Evolutionary conservation across 805 yeast species (phyloP).

Genomic region (Helenozyma baotianmanensis): DNA sequence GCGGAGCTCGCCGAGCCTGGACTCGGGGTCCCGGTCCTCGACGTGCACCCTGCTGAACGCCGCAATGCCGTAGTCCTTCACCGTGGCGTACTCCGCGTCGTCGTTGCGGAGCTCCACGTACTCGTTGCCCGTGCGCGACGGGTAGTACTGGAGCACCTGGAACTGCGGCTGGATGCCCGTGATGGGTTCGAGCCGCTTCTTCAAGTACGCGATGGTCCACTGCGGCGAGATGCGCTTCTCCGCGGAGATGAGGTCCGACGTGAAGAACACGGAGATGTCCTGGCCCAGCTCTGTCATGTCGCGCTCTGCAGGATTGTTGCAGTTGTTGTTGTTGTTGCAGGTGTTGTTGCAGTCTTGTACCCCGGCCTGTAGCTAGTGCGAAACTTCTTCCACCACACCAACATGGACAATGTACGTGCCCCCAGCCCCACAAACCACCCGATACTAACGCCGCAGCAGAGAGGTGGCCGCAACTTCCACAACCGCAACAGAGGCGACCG

Average conservation of each 20-base stretch:
- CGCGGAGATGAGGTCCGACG: conserved; percentile 64
- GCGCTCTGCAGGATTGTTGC: background rate
- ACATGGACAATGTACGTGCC: conserved; percentile 16
- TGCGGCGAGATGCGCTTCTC: conserved; percentile 60
- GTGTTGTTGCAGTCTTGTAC: background rate
- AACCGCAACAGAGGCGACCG: conserved; percentile 6
- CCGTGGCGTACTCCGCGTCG: conserved; percentile 13
- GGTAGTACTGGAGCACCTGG: conserved; percentile 50
- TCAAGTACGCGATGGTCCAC: conserved; percentile 56
- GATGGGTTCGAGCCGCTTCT: conserved; percentile 54
- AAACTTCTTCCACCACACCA: background rate
- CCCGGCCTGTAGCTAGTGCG: conserved; percentile 1
- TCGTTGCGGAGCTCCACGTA: conserved; percentile 22
- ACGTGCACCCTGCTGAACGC: conserved; percentile 53
- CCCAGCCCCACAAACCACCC: background rate
- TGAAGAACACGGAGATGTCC: conserved; percentile 52
- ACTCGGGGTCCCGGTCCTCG: conserved; percentile 49
- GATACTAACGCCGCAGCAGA: conserved; percentile 12
- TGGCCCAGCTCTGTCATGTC: no score
- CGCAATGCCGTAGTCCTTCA: conserved; percentile 24
- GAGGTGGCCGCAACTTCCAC: conserved; percentile 9
- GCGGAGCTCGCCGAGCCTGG: conserved; percentile 40
- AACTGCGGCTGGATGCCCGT: conserved; percentile 66
- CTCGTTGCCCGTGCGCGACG: conserved; percentile 33
- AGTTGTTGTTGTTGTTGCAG: background rate